phyloP scores from a whole-genome alignment of 805 yeast genomes.

The Yueomyces sinensis region DNA sequence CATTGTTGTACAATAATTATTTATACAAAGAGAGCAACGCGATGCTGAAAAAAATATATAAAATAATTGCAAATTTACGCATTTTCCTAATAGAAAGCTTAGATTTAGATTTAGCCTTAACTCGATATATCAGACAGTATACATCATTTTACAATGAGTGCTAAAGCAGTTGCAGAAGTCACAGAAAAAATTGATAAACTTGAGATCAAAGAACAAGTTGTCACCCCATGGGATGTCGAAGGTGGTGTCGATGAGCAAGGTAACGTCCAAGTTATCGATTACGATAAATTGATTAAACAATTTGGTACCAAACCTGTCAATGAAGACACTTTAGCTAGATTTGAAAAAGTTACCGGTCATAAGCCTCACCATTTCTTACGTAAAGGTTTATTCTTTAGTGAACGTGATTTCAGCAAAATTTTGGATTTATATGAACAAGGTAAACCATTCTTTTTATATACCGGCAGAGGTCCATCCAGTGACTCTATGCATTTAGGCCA shows the following conservation, averaged over 20 bases:
- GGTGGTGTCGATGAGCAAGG: constrained; percentile 93
- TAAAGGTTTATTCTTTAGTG: constrained; percentile 87
- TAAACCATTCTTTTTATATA: constrained; percentile 87
- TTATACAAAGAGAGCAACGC: no score
- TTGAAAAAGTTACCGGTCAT: constrained; percentile 72
- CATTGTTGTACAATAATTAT: no score
- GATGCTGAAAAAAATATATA: no score
- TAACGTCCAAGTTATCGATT: constrained; percentile 78
- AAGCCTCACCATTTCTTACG: constrained; percentile 83
- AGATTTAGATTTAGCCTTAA: no score
- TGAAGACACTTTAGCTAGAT: constrained; percentile 59
- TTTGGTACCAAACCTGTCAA: constrained; percentile 76
- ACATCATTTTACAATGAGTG: no score
- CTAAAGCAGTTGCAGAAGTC: not conserved
- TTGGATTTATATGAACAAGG: constrained; percentile 87
- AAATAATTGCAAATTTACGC: no score
- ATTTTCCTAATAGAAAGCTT: no score
- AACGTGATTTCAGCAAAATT: constrained; percentile 68
- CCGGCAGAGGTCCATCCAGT: constrained; percentile 95
- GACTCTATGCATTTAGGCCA: constrained; percentile 96
- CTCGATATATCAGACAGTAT: no score
- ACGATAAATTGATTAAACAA: constrained; percentile 71
- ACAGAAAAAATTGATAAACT: not conserved
- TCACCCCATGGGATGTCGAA: constrained; percentile 98
- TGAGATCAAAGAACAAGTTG: constrained; percentile 33